Conservation (phyloP, 2,329 filamentous ascomycete species). For the Lecanosticta acicola region DNA sequence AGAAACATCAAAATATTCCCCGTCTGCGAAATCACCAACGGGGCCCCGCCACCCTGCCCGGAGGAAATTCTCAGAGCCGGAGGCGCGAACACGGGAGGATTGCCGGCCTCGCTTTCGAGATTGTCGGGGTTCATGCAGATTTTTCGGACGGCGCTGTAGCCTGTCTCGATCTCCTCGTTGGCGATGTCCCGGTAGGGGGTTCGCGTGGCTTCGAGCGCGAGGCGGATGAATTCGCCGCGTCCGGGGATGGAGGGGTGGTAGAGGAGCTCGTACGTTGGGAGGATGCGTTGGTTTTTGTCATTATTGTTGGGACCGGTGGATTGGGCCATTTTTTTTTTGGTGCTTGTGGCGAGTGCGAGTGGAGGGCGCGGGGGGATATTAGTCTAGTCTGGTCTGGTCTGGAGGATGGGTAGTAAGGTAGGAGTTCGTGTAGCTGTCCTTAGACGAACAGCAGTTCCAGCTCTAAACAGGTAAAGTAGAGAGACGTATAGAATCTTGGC, state of each 20-base stretch:
- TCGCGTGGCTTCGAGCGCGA: conserved; percentile 64
- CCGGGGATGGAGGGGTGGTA: conserved; percentile 70
- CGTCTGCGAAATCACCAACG: conserved; percentile 61
- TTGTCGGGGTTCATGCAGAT: conserved; percentile 36
- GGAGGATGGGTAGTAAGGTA: too few species aligned
- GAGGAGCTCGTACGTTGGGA: conserved; percentile 38
- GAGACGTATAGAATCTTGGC: too few species aligned
- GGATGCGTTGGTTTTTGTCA: conserved; percentile 5
- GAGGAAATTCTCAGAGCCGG: conserved; percentile 56
- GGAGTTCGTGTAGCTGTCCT: too few species aligned
- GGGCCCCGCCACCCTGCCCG: conserved; percentile 48
- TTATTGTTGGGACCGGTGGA: neutral
- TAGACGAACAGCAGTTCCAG: too few species aligned
- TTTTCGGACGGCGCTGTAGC: conserved; percentile 46
- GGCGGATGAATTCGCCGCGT: conserved; percentile 67
- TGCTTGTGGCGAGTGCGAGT: neutral
- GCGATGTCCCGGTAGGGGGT: conserved; percentile 60
- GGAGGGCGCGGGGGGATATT: neutral
- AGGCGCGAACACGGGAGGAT: conserved; percentile 61
- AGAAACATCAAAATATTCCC: conserved; percentile 69
- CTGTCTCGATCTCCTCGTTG: conserved; percentile 43
- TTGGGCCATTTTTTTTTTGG: neutral
- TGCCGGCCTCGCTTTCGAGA: conserved; percentile 43
- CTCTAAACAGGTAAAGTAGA: too few species aligned
- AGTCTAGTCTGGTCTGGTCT: too few species aligned